Evolutionary conservation across 352 stramenopile species (phyloP).

Genomic region (Phytophthora capsici): DNA sequence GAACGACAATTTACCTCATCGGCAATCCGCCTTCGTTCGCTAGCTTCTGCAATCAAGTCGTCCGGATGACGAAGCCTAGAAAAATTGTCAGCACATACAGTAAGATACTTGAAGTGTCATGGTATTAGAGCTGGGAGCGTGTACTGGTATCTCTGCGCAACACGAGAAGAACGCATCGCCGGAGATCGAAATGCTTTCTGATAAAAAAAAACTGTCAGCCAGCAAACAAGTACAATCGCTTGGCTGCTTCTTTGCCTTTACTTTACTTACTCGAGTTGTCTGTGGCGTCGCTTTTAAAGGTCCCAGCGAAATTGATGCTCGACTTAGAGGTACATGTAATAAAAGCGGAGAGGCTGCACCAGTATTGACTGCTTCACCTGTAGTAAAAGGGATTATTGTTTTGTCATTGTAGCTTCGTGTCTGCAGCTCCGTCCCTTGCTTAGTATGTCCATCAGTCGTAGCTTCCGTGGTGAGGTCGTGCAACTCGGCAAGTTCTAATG

Average conservation of each 20-base stretch:
- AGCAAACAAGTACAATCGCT: neutral
- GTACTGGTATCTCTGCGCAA: conserved; percentile 38
- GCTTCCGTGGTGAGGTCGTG: conserved; percentile 10
- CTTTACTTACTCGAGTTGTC: conserved; percentile 5
- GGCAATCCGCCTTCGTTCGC: conserved; percentile 23
- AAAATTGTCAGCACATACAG: too few relatives aligned
- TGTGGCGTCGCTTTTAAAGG: conserved; percentile 19
- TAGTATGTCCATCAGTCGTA: neutral
- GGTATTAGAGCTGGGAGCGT: too few relatives aligned
- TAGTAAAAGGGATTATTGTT: too few relatives aligned
- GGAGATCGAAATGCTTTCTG: conserved; percentile 12
- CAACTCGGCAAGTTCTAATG: conserved; percentile 25
- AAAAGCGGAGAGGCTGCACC: neutral
- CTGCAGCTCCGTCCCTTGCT: conserved; percentile 1
- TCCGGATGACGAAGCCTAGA: conserved; percentile 36
- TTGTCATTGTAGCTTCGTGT: neutral
- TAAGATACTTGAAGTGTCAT: too few relatives aligned
- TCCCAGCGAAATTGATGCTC: neutral
- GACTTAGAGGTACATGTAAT: neutral
- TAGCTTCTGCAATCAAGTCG: conserved; percentile 40
- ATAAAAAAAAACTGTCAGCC: neutral
- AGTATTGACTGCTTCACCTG: neutral
- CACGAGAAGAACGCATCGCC: conserved; percentile 2
- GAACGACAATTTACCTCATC: conserved; percentile 33
- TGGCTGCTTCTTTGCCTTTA: neutral